A percentile compares a stretch with the other conserved stretches of the same genome.
Conservation (phyloP, 805 yeast species). For the Gaillardinia entomophila region DNA sequence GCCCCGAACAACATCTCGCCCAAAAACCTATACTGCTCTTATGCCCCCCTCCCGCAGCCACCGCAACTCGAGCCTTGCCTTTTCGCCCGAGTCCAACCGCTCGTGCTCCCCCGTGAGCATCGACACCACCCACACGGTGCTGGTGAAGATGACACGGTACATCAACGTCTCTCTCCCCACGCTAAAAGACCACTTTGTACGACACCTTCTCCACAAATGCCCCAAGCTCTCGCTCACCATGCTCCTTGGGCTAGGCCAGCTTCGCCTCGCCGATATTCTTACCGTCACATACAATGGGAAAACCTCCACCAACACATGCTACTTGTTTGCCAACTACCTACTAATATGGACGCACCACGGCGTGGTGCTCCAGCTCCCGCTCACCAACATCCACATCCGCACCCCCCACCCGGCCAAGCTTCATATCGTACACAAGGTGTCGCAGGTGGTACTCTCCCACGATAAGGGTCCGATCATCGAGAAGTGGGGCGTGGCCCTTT, state of each 20-base stretch:
- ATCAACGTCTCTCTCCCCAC: background rate
- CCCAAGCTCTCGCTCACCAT: background rate
- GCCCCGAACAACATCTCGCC: too few species aligned
- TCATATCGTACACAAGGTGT: slow-evolving; percentile 7
- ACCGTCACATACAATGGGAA: background rate
- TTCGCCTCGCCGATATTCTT: background rate
- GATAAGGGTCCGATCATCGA: slow-evolving; percentile 31
- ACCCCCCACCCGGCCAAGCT: slow-evolving; percentile 7
- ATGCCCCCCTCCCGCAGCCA: too few species aligned
- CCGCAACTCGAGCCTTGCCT: background rate
- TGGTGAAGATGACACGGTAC: background rate
- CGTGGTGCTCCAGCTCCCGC: slow-evolving; percentile 1
- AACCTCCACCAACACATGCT: background rate
- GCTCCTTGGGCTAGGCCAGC: background rate
- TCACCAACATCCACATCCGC: slow-evolving; percentile 6
- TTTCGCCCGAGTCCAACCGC: background rate
- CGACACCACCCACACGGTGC: background rate
- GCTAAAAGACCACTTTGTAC: background rate
- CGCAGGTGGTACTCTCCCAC: slow-evolving; percentile 7
- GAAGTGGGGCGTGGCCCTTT: slow-evolving; percentile 39
- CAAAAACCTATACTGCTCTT: too few species aligned
- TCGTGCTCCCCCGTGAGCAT: background rate
- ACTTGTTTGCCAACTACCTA: background rate
- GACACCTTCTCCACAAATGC: background rate
- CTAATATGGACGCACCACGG: background rate